Base-by-base conservation (phyloP, 257 asterid genomes). In the Verbena officinalis region DNA sequence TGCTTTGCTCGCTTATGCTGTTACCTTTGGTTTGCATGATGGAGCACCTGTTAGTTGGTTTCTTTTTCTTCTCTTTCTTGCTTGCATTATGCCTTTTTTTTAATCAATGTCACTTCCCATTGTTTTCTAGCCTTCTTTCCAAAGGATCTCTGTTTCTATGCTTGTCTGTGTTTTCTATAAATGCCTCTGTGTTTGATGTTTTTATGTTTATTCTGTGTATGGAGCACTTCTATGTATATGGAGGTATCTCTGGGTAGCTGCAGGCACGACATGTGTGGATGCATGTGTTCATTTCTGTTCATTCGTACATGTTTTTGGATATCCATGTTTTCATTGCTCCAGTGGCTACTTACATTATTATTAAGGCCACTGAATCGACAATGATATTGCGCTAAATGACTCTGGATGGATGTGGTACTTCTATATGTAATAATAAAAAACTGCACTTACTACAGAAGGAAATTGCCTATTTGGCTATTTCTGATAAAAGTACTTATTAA, bases 121-220 rank as follows among this genome's bases (percentile, higher is more conserved):
- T 21, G 19, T 55, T 34, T 60, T 17, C 39, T 23, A 20, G 50
- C 49, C 21, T 59, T 60, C 55, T 59, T 40, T 27, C 7, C 55
- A 20, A 50, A 68, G 33, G 68, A 24, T 55, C 49, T 33, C 23
- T 38, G 69, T 43, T 58, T 21, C 3, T 43, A 24, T 64, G 48
- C 46, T 30, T 21, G 27, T 42, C 50, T 33, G 36, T 36, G 9
- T 36, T 45, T 44, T 23, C 16, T 34, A 30, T 53, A 11, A 59
- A 56, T 42, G 36, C 46, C 21, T 40, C 60, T 73, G 65, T 65
- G 68, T 44, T 60, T 19, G 50, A 48, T 53, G 33, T 44, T 46
- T 60, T 22, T 50, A 73, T 16, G 27, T 53, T 38, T 51, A 20
- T 15, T 17, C 20, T 12, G 22, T 42, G 46, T 40, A 42, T 60